Base-by-base conservation (phyloP, 2,329 filamentous ascomycete species). In the Epichloe glyceriae region DNA sequence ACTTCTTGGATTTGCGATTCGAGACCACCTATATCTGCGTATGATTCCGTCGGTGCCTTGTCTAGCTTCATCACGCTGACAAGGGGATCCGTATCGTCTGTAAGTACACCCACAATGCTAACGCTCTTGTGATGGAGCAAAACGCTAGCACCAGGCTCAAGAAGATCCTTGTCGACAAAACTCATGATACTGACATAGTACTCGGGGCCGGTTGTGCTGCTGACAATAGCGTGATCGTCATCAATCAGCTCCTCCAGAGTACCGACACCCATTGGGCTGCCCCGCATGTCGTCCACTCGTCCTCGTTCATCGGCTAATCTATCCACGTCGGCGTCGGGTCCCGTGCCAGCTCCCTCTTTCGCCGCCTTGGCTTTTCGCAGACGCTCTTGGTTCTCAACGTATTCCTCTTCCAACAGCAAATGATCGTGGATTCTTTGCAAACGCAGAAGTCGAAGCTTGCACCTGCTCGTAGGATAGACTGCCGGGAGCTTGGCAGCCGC, bases 121-220 rank as follows among this genome's bases (percentile, higher is more conserved):
- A 97, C 91, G 49, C 87, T 94, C 74, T 98, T 98, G 70, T 98
- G 93, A 64, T 98, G 93, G 53, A 98, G 75, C 46, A 98, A 74
- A 46, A 98, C 93, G 61, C 89, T 96, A 17, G 93, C 89, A 54
- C 94, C 94, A 1, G 93, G 93, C 70, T 98, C 93, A 42, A 98
- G 78, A 4, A 98, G 80, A 63, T 98, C 93, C 72, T 98, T 98
- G 76, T 98, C 93, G 58, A 98, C 93, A 63, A 98, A 98, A 50
- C 91, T 96, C 93, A 97, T 97, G 78, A 98, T 98, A 60, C 90
- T 96, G 58, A 98, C 93, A 68, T 97, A 98, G 78, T 95, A 98
- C 69, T 98, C 93, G 1, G 93, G 93, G 0, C 93, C 93, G 6
- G 93, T 97, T 0, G 93, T 94, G 67, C 89, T 95, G 17, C 90